Percentiles rank a stretch among this genome's conserved stretches.
These are phyloP conservation scores for Keqinozyma sinolaborantium DNA, from an alignment of 1,139 yeast genomes.

Conservation along the genomic window DNA sequence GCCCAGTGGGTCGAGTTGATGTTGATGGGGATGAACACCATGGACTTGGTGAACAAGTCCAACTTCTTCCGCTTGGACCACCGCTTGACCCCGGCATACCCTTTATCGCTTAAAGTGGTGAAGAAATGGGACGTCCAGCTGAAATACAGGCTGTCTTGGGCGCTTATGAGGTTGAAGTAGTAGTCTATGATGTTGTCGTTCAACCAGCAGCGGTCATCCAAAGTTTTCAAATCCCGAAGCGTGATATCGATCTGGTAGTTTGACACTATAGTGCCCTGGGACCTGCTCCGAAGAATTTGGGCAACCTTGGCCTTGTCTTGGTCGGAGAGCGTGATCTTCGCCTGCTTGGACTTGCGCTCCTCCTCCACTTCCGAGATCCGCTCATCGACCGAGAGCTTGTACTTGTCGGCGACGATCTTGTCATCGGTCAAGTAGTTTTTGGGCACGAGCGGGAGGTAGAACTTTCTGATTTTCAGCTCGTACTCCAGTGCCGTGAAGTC, in stretches of 20 bases:
- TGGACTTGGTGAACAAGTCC: constrained; percentile 59
- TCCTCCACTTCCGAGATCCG: constrained; percentile 13
- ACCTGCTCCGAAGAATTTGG: constrained; percentile 13
- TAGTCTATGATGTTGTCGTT: constrained; percentile 90
- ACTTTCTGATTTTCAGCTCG: constrained; percentile 10
- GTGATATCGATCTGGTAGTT: constrained; percentile 54
- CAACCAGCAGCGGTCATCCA: constrained; percentile 75
- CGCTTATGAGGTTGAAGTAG: constrained; percentile 60
- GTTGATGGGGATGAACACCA: constrained; percentile 81
- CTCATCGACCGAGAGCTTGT: constrained; percentile 15
- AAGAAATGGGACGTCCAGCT: constrained; percentile 89
- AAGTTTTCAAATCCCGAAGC: constrained; percentile 65
- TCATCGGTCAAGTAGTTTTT: neutral
- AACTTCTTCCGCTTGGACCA: constrained; percentile 89
- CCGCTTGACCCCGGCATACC: constrained; percentile 77
- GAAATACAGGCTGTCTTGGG: constrained; percentile 40
- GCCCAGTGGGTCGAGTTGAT: constrained; percentile 91
- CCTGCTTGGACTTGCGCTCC: constrained; percentile 12
- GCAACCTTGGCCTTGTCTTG: constrained; percentile 14
- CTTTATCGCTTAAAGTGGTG: constrained; percentile 64
- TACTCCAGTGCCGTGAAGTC: constrained; percentile 5
- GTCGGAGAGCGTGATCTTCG: constrained; percentile 12
- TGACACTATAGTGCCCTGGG: constrained; percentile 18
- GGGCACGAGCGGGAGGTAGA: constrained; percentile 10
- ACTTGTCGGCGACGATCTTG: constrained; percentile 5